Conservation (phyloP, 441 rosid genomes). For the Pelargonium fulgidum region DNA sequence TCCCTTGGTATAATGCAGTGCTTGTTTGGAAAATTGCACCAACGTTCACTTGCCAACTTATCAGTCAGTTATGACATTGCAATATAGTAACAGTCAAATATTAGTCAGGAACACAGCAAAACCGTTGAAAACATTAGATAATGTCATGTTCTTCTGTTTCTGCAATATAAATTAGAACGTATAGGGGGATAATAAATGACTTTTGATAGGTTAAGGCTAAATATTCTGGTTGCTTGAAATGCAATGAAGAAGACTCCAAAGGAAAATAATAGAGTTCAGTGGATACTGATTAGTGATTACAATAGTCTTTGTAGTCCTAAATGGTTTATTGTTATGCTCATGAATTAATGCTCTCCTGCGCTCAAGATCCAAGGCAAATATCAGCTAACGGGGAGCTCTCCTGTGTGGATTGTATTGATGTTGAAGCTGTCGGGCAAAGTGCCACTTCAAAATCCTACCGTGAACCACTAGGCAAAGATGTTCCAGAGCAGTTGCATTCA, state of each 20-base stretch:
- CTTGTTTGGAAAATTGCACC: neutral
- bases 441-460: constrained; percentile 17
- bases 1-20: neutral
- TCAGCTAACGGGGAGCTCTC: constrained; percentile 16
- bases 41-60: neutral
- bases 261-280: neutral
- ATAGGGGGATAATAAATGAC: neutral
- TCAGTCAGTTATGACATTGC: constrained; percentile 5
- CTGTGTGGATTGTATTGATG: constrained; percentile 13
- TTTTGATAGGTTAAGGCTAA: neutral
- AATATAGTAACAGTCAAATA: neutral
- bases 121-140: no score
- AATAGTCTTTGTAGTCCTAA: neutral
- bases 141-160: neutral
- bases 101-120: constrained; percentile 1
- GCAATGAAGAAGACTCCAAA: neutral
- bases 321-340: neutral
- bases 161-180: neutral
- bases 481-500: constrained; percentile 20
- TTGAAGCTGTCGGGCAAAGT: constrained; percentile 14
- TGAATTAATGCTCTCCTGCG: constrained; percentile 22
- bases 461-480: constrained; percentile 14
- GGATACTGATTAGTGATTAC: neutral
- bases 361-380: constrained; percentile 20
- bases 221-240: neutral